Evolutionary conservation across 75 land plant genomes (phyloP).

Genomic region (Picea glauca): DNA sequence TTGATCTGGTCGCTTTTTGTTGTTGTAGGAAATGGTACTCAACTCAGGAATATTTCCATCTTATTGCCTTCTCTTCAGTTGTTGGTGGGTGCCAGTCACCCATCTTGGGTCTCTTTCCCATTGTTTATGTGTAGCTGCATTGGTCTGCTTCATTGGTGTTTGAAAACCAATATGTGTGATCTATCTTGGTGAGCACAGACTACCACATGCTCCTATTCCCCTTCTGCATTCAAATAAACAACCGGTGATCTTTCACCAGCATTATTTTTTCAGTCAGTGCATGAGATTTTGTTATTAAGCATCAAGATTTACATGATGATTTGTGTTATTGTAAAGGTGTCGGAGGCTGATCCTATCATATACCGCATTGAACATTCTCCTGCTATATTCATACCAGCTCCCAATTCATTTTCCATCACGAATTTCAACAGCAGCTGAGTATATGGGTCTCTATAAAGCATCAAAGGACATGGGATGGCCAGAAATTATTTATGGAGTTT

Average conservation of each 20-base stretch:
- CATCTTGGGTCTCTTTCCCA: slow-evolving; percentile 90
- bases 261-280: too few relatives aligned
- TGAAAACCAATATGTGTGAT: slow-evolving; percentile 78
- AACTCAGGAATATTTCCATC: slow-evolving; percentile 46
- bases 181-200: slow-evolving; percentile 67
- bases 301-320: not conserved
- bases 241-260: not conserved
- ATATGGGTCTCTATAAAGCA: slow-evolving; percentile 69
- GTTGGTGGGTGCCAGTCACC: slow-evolving; percentile 70
- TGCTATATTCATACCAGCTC: slow-evolving; percentile 83
- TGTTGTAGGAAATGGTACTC: slow-evolving; percentile 38
- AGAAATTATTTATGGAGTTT: slow-evolving; percentile 50
- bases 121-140: slow-evolving; percentile 88
- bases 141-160: slow-evolving; percentile 88
- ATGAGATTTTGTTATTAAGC: not conserved
- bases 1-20: not conserved
- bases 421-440: slow-evolving; percentile 33
- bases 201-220: not conserved
- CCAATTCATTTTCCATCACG: slow-evolving; percentile 45
- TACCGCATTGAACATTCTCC: slow-evolving; percentile 55
- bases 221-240: not conserved
- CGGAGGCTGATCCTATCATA: slow-evolving; percentile 69
- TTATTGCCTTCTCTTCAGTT: slow-evolving; percentile 80
- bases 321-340: slow-evolving; percentile 54
- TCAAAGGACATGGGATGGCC: slow-evolving; percentile 56